Evolutionary conservation across 805 yeast genomes (phyloP).

Genomic region (Pichia eremophila): DNA sequence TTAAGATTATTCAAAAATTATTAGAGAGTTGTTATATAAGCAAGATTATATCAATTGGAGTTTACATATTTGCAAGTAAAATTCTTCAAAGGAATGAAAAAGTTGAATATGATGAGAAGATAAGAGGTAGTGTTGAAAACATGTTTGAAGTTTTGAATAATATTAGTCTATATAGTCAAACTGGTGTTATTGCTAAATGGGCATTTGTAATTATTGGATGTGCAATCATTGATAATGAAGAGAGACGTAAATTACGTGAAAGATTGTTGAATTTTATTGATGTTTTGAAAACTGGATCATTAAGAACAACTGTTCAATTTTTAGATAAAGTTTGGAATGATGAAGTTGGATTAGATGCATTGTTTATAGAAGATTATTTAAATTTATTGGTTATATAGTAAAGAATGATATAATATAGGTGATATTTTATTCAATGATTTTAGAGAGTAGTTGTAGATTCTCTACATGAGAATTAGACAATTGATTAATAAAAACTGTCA

Average conservation of each 20-base stretch:
- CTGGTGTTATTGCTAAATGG: constrained; percentile 14
- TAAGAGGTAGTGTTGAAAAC: constrained; percentile 5
- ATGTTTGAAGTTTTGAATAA: constrained; percentile 5
- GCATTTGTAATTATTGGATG: constrained; percentile 15
- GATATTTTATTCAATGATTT: neutral
- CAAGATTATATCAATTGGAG: constrained; percentile 12
- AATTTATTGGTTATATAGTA: constrained; percentile 3
- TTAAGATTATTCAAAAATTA: constrained; percentile 10
- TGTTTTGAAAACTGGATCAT: constrained; percentile 8
- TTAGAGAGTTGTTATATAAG: constrained; percentile 15
- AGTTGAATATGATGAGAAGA: constrained; percentile 1
- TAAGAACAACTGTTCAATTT: constrained; percentile 7
- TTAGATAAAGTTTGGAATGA: constrained; percentile 12
- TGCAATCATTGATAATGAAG: constrained; percentile 7
- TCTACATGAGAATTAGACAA: constrained; percentile 39
- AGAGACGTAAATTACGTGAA: constrained; percentile 8
- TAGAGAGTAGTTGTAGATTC: constrained; percentile 40
- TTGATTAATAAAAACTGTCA: constrained; percentile 36
- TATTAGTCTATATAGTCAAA: constrained; percentile 12
- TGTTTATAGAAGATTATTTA: constrained; percentile 6
- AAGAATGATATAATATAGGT: neutral
- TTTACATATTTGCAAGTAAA: constrained; percentile 10
- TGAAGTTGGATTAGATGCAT: constrained; percentile 4
- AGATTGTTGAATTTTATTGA: constrained; percentile 12
- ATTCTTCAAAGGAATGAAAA: constrained; percentile 5